phyloP scores from a whole-genome alignment of 768 basidiomycete genomes.

The Hericium alpestre region DNA sequence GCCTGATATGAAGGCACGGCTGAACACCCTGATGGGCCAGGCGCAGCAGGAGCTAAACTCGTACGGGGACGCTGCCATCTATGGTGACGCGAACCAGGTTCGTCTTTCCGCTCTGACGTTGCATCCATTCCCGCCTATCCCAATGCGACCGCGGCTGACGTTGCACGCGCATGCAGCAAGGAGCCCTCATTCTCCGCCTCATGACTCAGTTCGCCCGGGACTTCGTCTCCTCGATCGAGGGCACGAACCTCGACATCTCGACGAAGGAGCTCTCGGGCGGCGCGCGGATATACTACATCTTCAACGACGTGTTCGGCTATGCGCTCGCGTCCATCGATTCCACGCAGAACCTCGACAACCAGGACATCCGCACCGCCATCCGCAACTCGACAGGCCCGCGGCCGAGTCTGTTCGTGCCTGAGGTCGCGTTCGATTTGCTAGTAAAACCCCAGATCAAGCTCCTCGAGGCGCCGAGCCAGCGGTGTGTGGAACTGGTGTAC shows the following conservation, averaged over 20 bases:
- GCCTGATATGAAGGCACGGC: conserved; percentile 96
- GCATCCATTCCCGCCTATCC: no score
- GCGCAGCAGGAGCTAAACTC: conserved; percentile 96
- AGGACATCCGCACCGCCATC: conserved; percentile 96
- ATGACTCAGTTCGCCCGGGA: conserved; percentile 99
- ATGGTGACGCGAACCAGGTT: conserved; percentile 84
- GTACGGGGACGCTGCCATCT: conserved; percentile 87
- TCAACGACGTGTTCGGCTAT: conserved; percentile 94
- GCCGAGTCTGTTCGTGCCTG: conserved; percentile 93
- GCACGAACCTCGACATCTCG: conserved; percentile 89
- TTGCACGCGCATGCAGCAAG: conserved; percentile 42
- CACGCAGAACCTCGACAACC: conserved; percentile 80
- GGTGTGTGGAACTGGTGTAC: conserved; percentile 96
- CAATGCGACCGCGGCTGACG: no score
- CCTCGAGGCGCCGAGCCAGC: conserved; percentile 83
- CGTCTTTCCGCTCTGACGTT: neutral
- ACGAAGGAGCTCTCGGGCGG: conserved; percentile 98
- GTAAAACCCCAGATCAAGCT: conserved; percentile 98
- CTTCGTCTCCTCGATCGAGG: conserved; percentile 94
- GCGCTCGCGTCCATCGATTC: conserved; percentile 87
- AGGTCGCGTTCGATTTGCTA: conserved; percentile 90
- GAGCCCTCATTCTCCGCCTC: conserved; percentile 79
- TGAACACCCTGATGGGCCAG: conserved; percentile 98
- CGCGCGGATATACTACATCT: conserved; percentile 98
- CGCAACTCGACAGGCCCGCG: conserved; percentile 96